Evolutionary conservation across 2,329 filamentous ascomycete species (phyloP).

Genomic region (Aspergillus calidoustus): DNA sequence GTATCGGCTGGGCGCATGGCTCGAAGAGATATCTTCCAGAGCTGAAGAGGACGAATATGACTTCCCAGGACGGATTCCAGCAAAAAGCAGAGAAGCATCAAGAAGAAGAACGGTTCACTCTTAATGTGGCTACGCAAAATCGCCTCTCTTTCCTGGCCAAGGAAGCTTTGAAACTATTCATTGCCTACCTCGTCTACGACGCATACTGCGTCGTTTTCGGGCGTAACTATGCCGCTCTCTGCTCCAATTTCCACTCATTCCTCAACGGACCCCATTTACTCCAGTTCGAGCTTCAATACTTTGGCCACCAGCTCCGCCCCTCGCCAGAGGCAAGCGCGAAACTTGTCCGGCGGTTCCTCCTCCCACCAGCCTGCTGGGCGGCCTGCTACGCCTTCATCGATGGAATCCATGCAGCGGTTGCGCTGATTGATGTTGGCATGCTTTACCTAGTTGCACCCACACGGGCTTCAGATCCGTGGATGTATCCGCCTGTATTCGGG

Average conservation of each 20-base stretch:
- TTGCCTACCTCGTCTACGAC: slow-evolving; percentile 19
- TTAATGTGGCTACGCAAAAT: background rate
- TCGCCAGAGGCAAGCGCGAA: slow-evolving; percentile 9
- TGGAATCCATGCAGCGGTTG: slow-evolving; percentile 16
- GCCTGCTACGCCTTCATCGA: slow-evolving; percentile 24
- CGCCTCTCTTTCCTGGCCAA: slow-evolving; percentile 12
- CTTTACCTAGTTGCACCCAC: slow-evolving; percentile 6
- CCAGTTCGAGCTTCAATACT: background rate
- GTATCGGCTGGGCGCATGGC: slow-evolving; percentile 24
- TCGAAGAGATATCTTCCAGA: slow-evolving; percentile 18
- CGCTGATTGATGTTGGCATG: slow-evolving; percentile 13
- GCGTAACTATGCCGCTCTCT: slow-evolving; percentile 12
- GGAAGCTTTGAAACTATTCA: slow-evolving; percentile 2
- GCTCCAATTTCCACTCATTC: background rate
- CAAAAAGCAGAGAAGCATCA: background rate
- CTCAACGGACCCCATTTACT: background rate
- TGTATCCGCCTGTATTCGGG: slow-evolving; percentile 25
- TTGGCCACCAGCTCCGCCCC: slow-evolving; percentile 1
- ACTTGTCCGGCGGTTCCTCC: slow-evolving; percentile 12
- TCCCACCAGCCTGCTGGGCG: slow-evolving; percentile 21
- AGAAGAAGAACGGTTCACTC: slow-evolving; percentile 2
- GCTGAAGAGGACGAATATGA: background rate
- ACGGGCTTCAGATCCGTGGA: slow-evolving; percentile 22
- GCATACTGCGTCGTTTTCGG: slow-evolving; percentile 19
- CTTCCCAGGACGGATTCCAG: background rate